Evolutionary conservation across 371 early-diverging fungal species (phyloP), one percentile per base, ranked within the genome.

Genomic region (Saksenaea vasiformis): DNA sequence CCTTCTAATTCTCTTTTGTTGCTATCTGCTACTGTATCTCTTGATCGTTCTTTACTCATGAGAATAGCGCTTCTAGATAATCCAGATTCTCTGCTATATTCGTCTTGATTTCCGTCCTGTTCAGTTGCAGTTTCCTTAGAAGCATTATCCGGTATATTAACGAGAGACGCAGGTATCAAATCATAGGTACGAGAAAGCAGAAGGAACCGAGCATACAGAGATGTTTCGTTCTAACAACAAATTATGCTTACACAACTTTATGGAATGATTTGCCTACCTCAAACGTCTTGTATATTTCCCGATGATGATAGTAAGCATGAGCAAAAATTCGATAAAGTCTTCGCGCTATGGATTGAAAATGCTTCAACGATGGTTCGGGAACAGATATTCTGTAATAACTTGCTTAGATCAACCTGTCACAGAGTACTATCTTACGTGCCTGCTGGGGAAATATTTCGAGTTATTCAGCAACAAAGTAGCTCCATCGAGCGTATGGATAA

Each of bases 291-390:
- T 96, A 98, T 11, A 92, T 72, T 63, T 92, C 93, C 13, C 91
- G 80, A 72, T 98, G 98, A 73, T 95, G 95, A 68, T 85, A 95
- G 70, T 90, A 98, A 3, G 95, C 88, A 73, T 98, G 98, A 0
- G 96, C 95, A 81, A 98, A 96, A 8, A 98, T 89, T n/a, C 98
- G 87, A 69, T 98, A 96, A 10, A 96, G 83, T 31, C 98, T 75
- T 36, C 98, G 84, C 5, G 95, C 93, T 65, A 96, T 93, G 9
- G 90, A 88, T 70, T 92, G 88, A 65, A 93, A 93, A 62, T 95
- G 93, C 67, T 93, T 93, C 24, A 89, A 58, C 17, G 93, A 91
- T 3, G 87, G 76, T 35, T 83, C 87, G 10, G 90, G 91, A 15
- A 94, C 86, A 7, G 88, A 83, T 22, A 92, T 85, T 54, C 90